These are phyloP conservation scores for Pseudogymnoascus sp. DNA, from an alignment of 2,329 filamentous ascomycete species.

Conservation along the genomic window DNA sequence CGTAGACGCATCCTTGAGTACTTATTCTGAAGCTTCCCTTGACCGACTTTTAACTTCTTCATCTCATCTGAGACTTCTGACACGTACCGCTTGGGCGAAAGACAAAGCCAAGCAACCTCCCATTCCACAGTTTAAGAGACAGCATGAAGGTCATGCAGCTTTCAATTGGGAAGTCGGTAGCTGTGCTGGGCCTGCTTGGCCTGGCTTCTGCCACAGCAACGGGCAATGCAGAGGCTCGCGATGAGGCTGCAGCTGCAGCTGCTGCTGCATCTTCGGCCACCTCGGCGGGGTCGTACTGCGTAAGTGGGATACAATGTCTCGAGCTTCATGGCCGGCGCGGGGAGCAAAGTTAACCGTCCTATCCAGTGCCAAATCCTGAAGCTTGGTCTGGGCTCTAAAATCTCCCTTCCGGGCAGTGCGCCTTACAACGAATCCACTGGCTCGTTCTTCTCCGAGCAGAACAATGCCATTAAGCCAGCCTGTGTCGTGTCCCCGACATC, in stretches of 20 bases:
- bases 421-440: constrained; percentile 5
- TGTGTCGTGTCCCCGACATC: constrained; percentile 24
- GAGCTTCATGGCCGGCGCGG: background rate
- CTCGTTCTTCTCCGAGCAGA: constrained; percentile 16
- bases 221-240: background rate
- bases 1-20: background rate
- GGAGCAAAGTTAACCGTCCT: background rate
- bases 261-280: background rate
- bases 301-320: background rate
- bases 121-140: background rate
- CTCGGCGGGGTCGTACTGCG: background rate
- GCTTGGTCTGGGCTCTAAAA: constrained; percentile 5
- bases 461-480: constrained; percentile 19
- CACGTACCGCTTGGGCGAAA: background rate
- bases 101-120: background rate
- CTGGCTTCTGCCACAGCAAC: background rate
- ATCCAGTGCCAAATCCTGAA: constrained; percentile 5
- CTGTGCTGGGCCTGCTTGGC: background rate
- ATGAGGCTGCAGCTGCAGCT: background rate
- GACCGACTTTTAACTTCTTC: background rate
- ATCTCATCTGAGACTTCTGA: background rate
- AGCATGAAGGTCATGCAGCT: background rate
- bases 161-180: background rate
- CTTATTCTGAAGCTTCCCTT: background rate
- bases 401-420: constrained; percentile 7